Evolutionary conservation across 148 eudicot genomes (phyloP), one percentile per base, ranked within the genome.

Genomic region (Cornus controversa): DNA sequence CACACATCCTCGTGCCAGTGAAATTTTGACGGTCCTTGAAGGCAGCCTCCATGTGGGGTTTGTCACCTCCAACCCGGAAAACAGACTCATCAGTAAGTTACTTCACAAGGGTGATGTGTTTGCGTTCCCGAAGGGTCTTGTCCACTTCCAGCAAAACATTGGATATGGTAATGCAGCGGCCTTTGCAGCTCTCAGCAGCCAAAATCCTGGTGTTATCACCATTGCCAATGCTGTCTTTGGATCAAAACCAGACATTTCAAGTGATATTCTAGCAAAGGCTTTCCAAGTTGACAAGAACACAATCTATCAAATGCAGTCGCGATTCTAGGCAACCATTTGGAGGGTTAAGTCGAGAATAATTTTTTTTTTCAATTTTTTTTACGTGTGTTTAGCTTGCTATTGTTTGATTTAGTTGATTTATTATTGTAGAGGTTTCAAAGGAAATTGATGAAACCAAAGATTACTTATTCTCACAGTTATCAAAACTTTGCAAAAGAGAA

Each of bases 1-100:
- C 80, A 54, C n/a, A 3, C 83, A 81, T 54, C 83, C 80, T 25
- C 77, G 77, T 0, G 77, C 83, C 2, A 71, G 76, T 16, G 83
- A 81, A n/a, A 76, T 81, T 13, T 25, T 81, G 64, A 71, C 80
- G 0, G 73, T 81, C 25, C 64, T 81, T 1, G 29, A 75, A 45
- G 83, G 83, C 16, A 69, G 27, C 37, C 28, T 80, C 0, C 40
- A 69, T 10, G 82, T 45, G 3, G 82, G 82, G 9, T 80, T 80
- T 28, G 69, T 80, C 28, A 74, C 82, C 22, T 79, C 82, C 36
- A 79, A 73, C 68, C 82, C 82, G 1, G 77, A 73, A 54, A 79
- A 79, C 36, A 14, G 58, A 6, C 82, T 72, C 4, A 73, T 67
- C n/a, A 24, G 68, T 0, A 79, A 73, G 28, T 62, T 54, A 4